Evolutionary conservation across 148 eudicot species (phyloP).

Genomic region (Talinum fruticosum): DNA sequence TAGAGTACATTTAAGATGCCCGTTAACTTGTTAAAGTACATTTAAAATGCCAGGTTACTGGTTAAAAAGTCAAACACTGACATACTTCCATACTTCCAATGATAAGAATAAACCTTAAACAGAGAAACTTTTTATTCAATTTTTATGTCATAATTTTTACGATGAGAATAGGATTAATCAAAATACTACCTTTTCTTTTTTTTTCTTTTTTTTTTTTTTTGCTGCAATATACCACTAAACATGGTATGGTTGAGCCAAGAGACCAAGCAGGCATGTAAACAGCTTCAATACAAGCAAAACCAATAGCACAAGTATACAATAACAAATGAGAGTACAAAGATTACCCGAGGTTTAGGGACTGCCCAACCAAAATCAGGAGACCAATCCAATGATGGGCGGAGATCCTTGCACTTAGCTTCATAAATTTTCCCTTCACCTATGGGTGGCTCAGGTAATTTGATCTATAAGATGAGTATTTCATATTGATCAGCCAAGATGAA

Average conservation of each 20-base stretch:
- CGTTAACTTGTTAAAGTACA: no score
- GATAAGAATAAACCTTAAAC: not conserved
- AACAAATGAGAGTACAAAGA: not conserved
- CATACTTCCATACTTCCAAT: no score
- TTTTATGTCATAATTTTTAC: not conserved
- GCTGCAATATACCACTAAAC: not conserved
- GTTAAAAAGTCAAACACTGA: no score
- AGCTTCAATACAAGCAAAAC: not conserved
- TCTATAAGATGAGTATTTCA: constrained; percentile 30
- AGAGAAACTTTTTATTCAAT: not conserved
- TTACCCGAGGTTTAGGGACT: constrained; percentile 46
- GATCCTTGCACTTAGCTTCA: constrained; percentile 47
- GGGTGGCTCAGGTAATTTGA: constrained; percentile 54
- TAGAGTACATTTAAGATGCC: no score
- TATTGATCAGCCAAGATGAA: constrained; percentile 8
- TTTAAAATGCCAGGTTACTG: no score
- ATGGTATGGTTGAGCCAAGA: not conserved
- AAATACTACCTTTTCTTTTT: not conserved
- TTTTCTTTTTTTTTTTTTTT: no score
- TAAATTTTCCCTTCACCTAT: constrained; percentile 61
- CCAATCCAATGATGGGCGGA: constrained; percentile 89
- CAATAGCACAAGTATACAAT: not conserved
- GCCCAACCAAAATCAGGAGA: constrained; percentile 69
- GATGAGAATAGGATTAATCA: not conserved
- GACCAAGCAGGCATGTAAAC: not conserved